These are phyloP conservation scores for Saccharum hybrid DNA, from an alignment of 202 grass and related monocot species.

Conservation along the genomic window DNA sequence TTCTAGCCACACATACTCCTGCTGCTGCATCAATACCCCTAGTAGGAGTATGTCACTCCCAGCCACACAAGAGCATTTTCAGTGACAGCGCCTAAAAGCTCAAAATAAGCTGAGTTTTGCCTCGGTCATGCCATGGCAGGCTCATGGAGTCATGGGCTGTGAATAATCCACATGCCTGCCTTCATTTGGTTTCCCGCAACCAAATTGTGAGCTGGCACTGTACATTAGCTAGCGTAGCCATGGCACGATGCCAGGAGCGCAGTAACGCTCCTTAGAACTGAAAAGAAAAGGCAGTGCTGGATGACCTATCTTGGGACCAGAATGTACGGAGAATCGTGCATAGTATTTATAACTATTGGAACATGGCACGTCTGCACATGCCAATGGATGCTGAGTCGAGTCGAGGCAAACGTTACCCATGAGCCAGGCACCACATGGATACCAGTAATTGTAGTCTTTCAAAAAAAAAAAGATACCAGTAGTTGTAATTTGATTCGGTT, in stretches of 20 bases:
- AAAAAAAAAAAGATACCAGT: neutral
- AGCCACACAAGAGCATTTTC: no score
- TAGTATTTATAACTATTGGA: neutral
- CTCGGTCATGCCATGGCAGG: neutral
- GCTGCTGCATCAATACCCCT: no score
- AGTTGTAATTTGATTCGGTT: neutral
- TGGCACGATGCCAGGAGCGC: constrained; percentile 18
- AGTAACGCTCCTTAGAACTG: no score
- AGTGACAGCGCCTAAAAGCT: neutral
- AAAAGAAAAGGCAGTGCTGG: constrained; percentile 14
- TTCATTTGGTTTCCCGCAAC: constrained; percentile 39
- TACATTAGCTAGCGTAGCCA: neutral
- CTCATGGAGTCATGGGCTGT: neutral
- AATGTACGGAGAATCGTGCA: constrained; percentile 9
- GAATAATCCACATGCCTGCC: constrained; percentile 16
- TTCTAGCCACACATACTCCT: neutral
- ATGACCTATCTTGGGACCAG: neutral
- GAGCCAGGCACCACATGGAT: no score
- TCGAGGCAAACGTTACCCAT: neutral
- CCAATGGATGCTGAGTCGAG: constrained; percentile 1
- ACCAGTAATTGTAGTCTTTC: neutral
- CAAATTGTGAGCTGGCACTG: constrained; percentile 32
- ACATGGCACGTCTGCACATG: constrained; percentile 13
- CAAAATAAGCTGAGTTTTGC: no score
- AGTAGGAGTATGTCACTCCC: no score